Evolutionary conservation across 192 early-diverging fungal species (phyloP), one percentile per base, ranked within the genome.

Genomic region (Gigaspora rosea): DNA sequence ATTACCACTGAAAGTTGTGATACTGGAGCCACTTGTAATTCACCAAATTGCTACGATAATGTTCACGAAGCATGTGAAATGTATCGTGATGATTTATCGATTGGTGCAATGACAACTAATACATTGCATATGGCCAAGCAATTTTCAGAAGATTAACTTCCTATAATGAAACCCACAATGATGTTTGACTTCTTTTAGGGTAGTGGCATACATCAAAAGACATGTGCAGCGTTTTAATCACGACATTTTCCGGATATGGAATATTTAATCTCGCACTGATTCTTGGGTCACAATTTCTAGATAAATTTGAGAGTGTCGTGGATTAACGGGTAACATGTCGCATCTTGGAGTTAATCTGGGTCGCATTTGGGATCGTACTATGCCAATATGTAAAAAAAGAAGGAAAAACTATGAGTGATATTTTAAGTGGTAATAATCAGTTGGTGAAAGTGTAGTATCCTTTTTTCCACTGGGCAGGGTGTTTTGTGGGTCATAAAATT

Each of bases 401-500:
- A 32, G 22, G 22, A 36, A 32, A 64, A 64, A 64, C 27, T 6
- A 64, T 64, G 63, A 32, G 27, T 64, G 63, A 64, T 27, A 64
- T 64, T 36, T 64, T 64, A 22, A 64, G 32, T 64, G 3, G 36
- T 8, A 64, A 64, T 41, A 64, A 64, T 64, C 27, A 64, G 27
- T 8, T 64, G 13, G 27, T 41, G 8, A 64, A 64, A 15, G 63
- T 64, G 0, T 64, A 15, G 63, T 64, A 64, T 32, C 36, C 10
- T 32, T 64, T 36, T 64, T 64, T 64, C 36, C 22, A 20, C 1
- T 64, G 27, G 63, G 2, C 63, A 36, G 22, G 63, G 27, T 27
- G 27, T 64, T 64, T 64, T 32, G 63, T 64, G 63, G 63, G 63
- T 64, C 63, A 64, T 41, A 64, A 64, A 64, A 64, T 64, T 41